Conservation (phyloP, 1,284 basidiomycete species). For the Melampsora occidentalis region DNA sequence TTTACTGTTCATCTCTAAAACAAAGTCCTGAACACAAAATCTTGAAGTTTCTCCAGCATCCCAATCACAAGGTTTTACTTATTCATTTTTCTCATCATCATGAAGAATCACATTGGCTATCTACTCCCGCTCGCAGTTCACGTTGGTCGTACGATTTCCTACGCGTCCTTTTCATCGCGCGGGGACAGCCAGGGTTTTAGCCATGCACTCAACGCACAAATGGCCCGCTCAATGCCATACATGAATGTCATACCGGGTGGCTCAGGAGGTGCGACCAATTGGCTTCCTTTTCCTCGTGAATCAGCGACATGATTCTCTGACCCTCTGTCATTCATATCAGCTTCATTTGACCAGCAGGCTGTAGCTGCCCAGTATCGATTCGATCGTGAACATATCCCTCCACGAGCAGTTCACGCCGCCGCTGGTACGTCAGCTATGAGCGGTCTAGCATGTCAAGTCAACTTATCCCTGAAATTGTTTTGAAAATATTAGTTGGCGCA, state of each 20-base stretch:
- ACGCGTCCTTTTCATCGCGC: not conserved
- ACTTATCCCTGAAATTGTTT: not conserved
- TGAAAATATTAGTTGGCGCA: conserved; percentile 9
- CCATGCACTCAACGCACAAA: conserved; percentile 1
- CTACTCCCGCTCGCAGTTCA: too few relatives aligned
- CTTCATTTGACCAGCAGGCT: not conserved
- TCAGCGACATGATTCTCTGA: not conserved
- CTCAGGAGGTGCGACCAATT: not conserved
- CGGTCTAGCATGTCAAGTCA: not conserved
- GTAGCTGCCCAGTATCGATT: conserved; percentile 19
- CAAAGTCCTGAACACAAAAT: too few relatives aligned
- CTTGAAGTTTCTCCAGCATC: too few relatives aligned
- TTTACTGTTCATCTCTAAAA: too few relatives aligned
- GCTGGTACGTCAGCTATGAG: conserved; percentile 2
- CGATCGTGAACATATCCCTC: conserved; percentile 21
- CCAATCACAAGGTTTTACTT: too few relatives aligned
- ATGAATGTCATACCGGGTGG: not conserved
- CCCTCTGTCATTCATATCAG: not conserved
- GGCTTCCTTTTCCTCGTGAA: not conserved
- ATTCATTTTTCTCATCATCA: too few relatives aligned
- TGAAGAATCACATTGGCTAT: too few relatives aligned
- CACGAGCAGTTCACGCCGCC: conserved; percentile 18
- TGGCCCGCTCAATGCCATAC: not conserved
- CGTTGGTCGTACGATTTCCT: too few relatives aligned
- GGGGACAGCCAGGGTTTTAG: not conserved